These are phyloP conservation scores for Ustilago shanxiensis DNA, from an alignment of 1,284 basidiomycete species.

Conservation along the genomic window DNA sequence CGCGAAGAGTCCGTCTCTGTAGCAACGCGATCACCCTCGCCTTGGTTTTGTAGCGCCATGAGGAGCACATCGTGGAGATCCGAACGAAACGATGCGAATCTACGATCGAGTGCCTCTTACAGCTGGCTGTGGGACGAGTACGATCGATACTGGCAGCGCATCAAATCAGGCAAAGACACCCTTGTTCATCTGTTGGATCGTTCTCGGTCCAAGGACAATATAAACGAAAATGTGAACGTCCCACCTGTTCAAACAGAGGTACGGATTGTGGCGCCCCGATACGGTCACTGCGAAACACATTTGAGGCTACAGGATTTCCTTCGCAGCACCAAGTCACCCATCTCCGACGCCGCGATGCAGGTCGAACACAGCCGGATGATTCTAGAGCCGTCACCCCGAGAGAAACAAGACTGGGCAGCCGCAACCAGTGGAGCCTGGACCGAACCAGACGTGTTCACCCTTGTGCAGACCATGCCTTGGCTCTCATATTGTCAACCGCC, in stretches of 20 bases:
- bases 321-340: too few relatives aligned
- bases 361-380: too few relatives aligned
- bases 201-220: neutral
- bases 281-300: neutral
- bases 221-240: too few relatives aligned
- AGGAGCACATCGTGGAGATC: too few relatives aligned
- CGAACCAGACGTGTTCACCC: slow-evolving; percentile 18
- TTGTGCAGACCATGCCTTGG: slow-evolving; percentile 11
- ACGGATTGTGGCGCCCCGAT: neutral
- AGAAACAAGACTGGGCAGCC: neutral
- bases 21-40: too few relatives aligned
- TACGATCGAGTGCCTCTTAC: too few relatives aligned
- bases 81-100: too few relatives aligned
- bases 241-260: slow-evolving; percentile 3
- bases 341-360: too few relatives aligned
- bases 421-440: slow-evolving; percentile 6
- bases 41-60: too few relatives aligned
- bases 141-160: neutral
- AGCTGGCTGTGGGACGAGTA: neutral
- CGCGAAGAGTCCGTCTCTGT: too few relatives aligned
- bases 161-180: neutral
- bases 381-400: too few relatives aligned
- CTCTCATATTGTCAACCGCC: slow-evolving; percentile 2
- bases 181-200: neutral
- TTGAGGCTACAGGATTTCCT: too few relatives aligned